These are phyloP conservation scores for Phialophora expanda DNA, from an alignment of 2,329 filamentous ascomycete species.

Conservation along the genomic window DNA sequence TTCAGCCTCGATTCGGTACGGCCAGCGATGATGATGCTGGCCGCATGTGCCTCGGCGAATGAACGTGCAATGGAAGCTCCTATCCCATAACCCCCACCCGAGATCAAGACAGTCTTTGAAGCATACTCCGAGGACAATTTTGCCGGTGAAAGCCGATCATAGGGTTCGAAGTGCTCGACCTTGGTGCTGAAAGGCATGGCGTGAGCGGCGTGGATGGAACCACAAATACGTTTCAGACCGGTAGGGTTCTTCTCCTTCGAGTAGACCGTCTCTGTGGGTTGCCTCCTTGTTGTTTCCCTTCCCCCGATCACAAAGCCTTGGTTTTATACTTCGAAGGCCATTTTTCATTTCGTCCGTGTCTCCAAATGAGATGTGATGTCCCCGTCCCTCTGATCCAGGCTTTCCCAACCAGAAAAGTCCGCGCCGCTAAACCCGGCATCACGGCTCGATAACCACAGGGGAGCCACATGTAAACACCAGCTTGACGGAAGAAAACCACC, in stretches of 20 bases:
- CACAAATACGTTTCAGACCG: neutral
- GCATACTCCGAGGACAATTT: constrained; percentile 12
- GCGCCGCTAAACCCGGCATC: neutral
- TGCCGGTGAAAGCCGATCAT: constrained; percentile 3
- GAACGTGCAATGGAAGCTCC: constrained; percentile 11
- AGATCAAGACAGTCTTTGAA: constrained; percentile 9
- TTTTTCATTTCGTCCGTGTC: neutral
- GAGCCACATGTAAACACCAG: neutral
- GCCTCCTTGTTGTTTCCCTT: neutral
- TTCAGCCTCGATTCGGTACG: constrained; percentile 11
- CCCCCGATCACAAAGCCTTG: neutral
- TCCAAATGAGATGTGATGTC: neutral
- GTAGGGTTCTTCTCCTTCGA: neutral
- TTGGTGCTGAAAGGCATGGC: constrained; percentile 9
- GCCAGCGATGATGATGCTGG: constrained; percentile 6
- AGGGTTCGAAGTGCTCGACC: constrained; percentile 10
- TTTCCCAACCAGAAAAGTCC: neutral
- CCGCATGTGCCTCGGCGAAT: constrained; percentile 8
- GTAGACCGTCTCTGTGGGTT: neutral
- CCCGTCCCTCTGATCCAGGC: neutral
- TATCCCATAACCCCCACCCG: constrained; percentile 14
- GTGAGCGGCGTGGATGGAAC: neutral
- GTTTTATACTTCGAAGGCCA: neutral
- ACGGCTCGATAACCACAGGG: neutral
- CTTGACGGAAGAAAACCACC: neutral